A percentile compares a stretch with the other conserved stretches of the same genome.
phyloP scores from a whole-genome alignment of 225 moss, liverwort and hornwort genomes.

The Physcomitrium patens region DNA sequence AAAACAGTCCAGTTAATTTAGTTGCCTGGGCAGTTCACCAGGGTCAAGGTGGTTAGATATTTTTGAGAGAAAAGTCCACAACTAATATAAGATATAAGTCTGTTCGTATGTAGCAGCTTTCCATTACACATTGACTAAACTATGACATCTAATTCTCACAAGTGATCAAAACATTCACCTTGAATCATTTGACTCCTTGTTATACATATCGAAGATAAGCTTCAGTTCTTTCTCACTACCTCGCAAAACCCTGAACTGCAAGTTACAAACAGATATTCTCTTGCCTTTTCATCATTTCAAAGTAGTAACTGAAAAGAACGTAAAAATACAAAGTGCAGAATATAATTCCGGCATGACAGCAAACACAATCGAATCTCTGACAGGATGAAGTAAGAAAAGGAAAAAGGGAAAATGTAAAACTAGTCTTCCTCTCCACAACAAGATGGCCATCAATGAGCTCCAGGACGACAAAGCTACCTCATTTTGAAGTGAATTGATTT shows the following conservation, averaged over 20 bases:
- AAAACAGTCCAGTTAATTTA: slow-evolving; percentile 3
- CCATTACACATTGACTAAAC: not conserved
- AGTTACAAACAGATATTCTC: not conserved
- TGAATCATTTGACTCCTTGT: slow-evolving; percentile 62
- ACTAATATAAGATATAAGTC: not conserved
- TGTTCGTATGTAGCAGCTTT: not conserved
- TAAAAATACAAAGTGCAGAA: not conserved
- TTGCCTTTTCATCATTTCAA: not conserved
- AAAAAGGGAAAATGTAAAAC: not conserved
- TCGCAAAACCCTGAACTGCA: slow-evolving; percentile 53
- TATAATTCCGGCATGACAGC: not conserved
- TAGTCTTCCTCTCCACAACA: not conserved
- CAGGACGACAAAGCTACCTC: slow-evolving; percentile 35
- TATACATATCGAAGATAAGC: slow-evolving; percentile 68
- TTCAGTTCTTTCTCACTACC: slow-evolving; percentile 67
- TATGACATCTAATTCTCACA: not conserved
- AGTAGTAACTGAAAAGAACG: not conserved
- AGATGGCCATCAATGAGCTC: not conserved
- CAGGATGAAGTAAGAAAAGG: not conserved
- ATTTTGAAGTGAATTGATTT: slow-evolving; percentile 48
- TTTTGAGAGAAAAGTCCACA: not conserved
- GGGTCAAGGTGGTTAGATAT: too few species aligned
- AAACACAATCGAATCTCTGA: not conserved
- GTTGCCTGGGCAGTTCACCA: not conserved
- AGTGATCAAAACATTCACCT: slow-evolving; percentile 36